phyloP scores from a whole-genome alignment of 2,329 filamentous ascomycete genomes.

The Dothidotthia symphoricarpi region DNA sequence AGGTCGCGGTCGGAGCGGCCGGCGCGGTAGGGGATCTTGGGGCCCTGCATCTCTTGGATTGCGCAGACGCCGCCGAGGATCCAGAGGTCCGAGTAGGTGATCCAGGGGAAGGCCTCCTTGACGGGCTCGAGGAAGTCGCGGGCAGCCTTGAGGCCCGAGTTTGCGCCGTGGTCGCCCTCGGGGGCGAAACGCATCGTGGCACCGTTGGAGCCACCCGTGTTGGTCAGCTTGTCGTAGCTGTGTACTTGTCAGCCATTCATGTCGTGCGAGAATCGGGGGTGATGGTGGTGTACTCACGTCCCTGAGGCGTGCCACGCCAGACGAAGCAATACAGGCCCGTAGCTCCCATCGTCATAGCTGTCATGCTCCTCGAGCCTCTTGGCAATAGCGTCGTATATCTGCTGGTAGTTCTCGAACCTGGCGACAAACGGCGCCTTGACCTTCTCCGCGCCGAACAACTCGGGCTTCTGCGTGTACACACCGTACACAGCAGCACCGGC shows the following conservation, averaged over 20 bases:
- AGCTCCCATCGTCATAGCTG: constrained; percentile 95
- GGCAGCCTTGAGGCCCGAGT: constrained; percentile 81
- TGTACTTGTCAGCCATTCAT: constrained; percentile 10
- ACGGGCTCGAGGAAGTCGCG: constrained; percentile 92
- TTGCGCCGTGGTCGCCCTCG: constrained; percentile 87
- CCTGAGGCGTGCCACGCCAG: constrained; percentile 93
- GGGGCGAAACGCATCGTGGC: constrained; percentile 95
- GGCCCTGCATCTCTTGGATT: constrained; percentile 94
- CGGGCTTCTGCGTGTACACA: constrained; percentile 56
- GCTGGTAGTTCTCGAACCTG: constrained; percentile 86
- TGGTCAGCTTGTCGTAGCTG: constrained; percentile 76
- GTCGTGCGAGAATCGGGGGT: background rate
- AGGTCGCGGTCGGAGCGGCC: constrained; percentile 79
- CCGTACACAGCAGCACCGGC: constrained; percentile 30
- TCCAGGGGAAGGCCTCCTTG: constrained; percentile 90
- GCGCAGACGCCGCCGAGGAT: constrained; percentile 81
- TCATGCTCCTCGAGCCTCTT: constrained; percentile 79
- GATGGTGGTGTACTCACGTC: constrained; percentile 51
- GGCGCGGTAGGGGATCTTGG: constrained; percentile 81
- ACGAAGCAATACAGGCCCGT: constrained; percentile 84
- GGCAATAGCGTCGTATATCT: constrained; percentile 88
- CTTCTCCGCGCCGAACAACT: constrained; percentile 43
- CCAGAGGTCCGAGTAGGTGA: constrained; percentile 95
- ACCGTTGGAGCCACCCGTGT: constrained; percentile 90
- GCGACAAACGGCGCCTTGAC: constrained; percentile 62